phyloP scores from a whole-genome alignment of 306 rosid genomes.

The Quercus rubra region DNA sequence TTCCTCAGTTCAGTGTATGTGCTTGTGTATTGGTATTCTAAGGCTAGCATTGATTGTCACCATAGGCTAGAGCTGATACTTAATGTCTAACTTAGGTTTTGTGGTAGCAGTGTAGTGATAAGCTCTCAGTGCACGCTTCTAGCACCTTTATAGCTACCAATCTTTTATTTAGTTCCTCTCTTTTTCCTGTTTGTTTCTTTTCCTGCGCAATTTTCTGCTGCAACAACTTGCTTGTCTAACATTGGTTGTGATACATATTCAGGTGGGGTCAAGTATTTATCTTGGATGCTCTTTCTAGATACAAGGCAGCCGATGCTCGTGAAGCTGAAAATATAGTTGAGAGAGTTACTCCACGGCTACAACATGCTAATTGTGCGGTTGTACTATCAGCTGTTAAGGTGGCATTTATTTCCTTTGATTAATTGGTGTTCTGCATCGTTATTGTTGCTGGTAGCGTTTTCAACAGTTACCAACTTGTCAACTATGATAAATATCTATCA shows the following conservation, averaged over 20 bases:
- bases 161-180: background rate
- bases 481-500: background rate
- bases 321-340: conserved; percentile 98
- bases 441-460: conserved; percentile 12
- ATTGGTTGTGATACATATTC: conserved; percentile 18
- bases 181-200: background rate
- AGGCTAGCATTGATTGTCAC: background rate
- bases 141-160: background rate
- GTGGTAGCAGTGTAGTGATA: background rate
- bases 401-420: conserved; percentile 4
- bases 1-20: background rate
- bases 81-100: background rate
- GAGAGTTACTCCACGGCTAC: conserved; percentile 96
- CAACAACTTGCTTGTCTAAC: conserved; percentile 12
- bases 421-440: conserved; percentile 17
- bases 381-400: conserved; percentile 99
- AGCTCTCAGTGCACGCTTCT: background rate
- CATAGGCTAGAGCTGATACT: background rate
- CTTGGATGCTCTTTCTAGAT: conserved; percentile 94
- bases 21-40: background rate
- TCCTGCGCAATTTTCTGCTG: background rate
- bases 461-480: conserved; percentile 13
- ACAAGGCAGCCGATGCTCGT: conserved; percentile 95
- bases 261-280: conserved; percentile 99
- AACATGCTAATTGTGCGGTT: conserved; percentile 98